Evolutionary conservation across 2,329 filamentous ascomycete species (phyloP).

Genomic region (Xylaria sp.): DNA sequence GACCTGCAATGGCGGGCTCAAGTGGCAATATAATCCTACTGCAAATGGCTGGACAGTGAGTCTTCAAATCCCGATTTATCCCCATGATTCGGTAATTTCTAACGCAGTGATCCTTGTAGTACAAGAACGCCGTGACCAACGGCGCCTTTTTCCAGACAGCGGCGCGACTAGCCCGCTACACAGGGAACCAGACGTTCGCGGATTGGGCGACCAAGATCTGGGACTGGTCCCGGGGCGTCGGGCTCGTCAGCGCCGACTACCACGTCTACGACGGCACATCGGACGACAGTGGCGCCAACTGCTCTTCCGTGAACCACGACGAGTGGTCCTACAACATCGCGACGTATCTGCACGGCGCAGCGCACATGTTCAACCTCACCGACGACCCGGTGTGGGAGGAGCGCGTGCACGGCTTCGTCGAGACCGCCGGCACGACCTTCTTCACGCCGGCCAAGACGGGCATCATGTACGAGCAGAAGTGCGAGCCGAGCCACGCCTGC

Average conservation of each 20-base stretch:
- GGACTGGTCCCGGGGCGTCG: constrained; percentile 65
- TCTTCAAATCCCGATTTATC: not conserved
- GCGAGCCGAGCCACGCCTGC: constrained; percentile 58
- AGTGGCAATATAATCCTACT: constrained; percentile 74
- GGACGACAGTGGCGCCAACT: constrained; percentile 57
- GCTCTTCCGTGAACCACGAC: constrained; percentile 61
- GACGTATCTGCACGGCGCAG: constrained; percentile 51
- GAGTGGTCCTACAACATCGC: constrained; percentile 55
- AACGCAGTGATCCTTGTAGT: constrained; percentile 47
- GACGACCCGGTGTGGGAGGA: constrained; percentile 57
- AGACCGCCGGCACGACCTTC: constrained; percentile 53
- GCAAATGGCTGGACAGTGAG: constrained; percentile 68
- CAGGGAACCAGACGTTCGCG: constrained; percentile 80
- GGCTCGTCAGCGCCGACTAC: constrained; percentile 65
- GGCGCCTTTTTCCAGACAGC: constrained; percentile 78
- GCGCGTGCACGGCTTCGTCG: constrained; percentile 59
- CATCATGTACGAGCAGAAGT: constrained; percentile 67
- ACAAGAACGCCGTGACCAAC: constrained; percentile 75
- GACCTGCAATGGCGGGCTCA: constrained; percentile 70
- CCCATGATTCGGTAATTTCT: not conserved
- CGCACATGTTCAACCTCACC: constrained; percentile 55
- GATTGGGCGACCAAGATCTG: constrained; percentile 81
- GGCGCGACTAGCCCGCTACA: constrained; percentile 81
- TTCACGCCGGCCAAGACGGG: constrained; percentile 54
- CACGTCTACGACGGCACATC: constrained; percentile 70